Percentiles rank a stretch among this genome's conserved stretches.
Evolutionary conservation across 352 stramenopile species (phyloP).

Genomic region (Globisporangium apiculatum): DNA sequence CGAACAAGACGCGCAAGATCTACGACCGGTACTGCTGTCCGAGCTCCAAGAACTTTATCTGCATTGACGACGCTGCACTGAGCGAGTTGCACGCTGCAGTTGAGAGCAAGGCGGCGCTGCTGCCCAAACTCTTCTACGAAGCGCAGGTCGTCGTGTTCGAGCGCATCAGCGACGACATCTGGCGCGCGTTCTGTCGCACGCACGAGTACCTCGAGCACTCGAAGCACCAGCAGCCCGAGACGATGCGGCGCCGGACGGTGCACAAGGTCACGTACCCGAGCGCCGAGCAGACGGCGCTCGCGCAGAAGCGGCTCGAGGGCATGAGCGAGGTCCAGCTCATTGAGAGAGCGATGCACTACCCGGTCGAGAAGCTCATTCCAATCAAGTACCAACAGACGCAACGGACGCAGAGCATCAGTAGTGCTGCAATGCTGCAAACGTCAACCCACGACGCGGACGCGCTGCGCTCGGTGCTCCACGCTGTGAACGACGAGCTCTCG

Average conservation of each 20-base stretch:
- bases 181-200: constrained; percentile 59
- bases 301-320: constrained; percentile 46
- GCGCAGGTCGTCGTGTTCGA: constrained; percentile 47
- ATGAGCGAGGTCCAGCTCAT: constrained; percentile 71
- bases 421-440: no score
- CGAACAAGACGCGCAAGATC: constrained; percentile 68
- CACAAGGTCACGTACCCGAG: constrained; percentile 5
- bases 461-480: constrained; percentile 3
- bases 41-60: constrained; percentile 41
- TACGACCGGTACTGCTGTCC: constrained; percentile 70
- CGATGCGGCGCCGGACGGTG: not conserved
- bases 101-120: constrained; percentile 31
- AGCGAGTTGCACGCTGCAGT: constrained; percentile 39
- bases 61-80: constrained; percentile 24
- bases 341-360: constrained; percentile 63
- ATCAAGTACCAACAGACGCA: constrained; percentile 17
- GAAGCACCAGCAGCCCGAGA: constrained; percentile 23
- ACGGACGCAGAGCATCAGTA: not conserved
- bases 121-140: constrained; percentile 71
- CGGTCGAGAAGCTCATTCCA: constrained; percentile 66
- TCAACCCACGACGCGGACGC: no score
- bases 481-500: constrained; percentile 29
- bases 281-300: constrained; percentile 35
- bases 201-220: constrained; percentile 68
- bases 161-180: constrained; percentile 64